A percentile compares a stretch with the other conserved stretches of the same genome.
Evolutionary conservation across 2,329 filamentous ascomycete genomes (phyloP).

Genomic region (Trichoderma arundinaceum): DNA sequence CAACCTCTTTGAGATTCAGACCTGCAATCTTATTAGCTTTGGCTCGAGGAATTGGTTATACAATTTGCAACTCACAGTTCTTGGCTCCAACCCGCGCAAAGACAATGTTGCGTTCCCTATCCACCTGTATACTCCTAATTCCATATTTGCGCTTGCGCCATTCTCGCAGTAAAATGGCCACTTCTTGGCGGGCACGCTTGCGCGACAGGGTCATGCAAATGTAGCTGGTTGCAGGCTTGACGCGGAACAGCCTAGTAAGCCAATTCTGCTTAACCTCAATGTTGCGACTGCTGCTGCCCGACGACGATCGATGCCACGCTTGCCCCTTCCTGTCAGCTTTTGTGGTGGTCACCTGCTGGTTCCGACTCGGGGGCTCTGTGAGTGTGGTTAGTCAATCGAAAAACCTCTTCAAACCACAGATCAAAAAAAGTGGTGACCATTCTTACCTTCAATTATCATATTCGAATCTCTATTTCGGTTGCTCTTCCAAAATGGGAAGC

Average conservation of each 20-base stretch:
- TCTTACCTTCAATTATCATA: slow-evolving; percentile 55
- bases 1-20: slow-evolving; percentile 83
- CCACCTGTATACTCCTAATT: slow-evolving; percentile 77
- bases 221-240: slow-evolving; percentile 79
- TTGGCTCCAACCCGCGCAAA: slow-evolving; percentile 75
- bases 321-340: slow-evolving; percentile 9
- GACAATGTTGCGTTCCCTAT: slow-evolving; percentile 79
- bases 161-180: slow-evolving; percentile 74
- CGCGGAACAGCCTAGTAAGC: slow-evolving; percentile 85
- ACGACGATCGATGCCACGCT: slow-evolving; percentile 45
- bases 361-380: background rate
- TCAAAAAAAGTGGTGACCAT: background rate
- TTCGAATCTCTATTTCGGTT: slow-evolving; percentile 51
- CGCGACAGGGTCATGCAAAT: slow-evolving; percentile 74
- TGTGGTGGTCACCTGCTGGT: background rate
- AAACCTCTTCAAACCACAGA: no score
- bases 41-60: background rate
- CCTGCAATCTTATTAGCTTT: slow-evolving; percentile 56
- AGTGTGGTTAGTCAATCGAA: background rate
- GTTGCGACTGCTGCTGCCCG: slow-evolving; percentile 53
- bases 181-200: slow-evolving; percentile 76
- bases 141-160: slow-evolving; percentile 80
- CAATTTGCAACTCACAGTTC: slow-evolving; percentile 70
- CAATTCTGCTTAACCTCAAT: slow-evolving; percentile 79
- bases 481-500: slow-evolving; percentile 62